Evolutionary conservation across 495 filamentous ascomycete genomes (phyloP).

Genomic region (Coniosporium apollinis): DNA sequence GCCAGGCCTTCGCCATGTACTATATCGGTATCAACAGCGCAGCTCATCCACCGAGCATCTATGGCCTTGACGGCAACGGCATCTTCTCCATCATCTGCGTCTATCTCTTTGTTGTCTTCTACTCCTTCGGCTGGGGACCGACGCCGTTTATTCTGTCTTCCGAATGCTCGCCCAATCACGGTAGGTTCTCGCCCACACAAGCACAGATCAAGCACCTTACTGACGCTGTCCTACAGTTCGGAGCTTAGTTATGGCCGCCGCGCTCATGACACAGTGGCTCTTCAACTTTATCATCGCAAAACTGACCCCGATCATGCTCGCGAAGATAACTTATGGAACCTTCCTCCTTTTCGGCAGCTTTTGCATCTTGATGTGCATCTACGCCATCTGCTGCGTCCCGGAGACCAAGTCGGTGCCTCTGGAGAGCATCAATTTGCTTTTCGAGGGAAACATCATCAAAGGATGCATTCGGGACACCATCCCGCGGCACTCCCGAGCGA

Average conservation of each 20-base stretch:
- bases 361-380: conserved; percentile 19
- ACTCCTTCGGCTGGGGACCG: conserved; percentile 35
- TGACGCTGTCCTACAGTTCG: too few species aligned
- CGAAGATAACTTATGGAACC: conserved; percentile 23
- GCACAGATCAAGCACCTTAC: too few species aligned
- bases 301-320: conserved; percentile 26
- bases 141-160: conserved; percentile 34
- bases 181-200: too few species aligned
- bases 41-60: conserved; percentile 42
- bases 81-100: conserved; percentile 19
- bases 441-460: conserved; percentile 13
- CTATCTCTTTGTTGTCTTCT: conserved; percentile 20
- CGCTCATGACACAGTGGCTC: conserved; percentile 20
- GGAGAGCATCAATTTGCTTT: conserved; percentile 14
- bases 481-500: conserved; percentile 1
- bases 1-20: conserved; percentile 45
- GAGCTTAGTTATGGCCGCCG: background rate
- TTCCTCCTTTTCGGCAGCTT: conserved; percentile 18
- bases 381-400: conserved; percentile 20
- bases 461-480: conserved; percentile 11
- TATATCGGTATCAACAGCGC: conserved; percentile 70
- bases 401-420: conserved; percentile 18
- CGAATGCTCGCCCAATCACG: conserved; percentile 8
- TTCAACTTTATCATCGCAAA: conserved; percentile 24
- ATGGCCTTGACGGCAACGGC: conserved; percentile 15